A percentile compares a stretch with the other conserved stretches of the same genome.
These are phyloP conservation scores for Collybia nuda DNA, from an alignment of 768 basidiomycete species.

Conservation along the genomic window DNA sequence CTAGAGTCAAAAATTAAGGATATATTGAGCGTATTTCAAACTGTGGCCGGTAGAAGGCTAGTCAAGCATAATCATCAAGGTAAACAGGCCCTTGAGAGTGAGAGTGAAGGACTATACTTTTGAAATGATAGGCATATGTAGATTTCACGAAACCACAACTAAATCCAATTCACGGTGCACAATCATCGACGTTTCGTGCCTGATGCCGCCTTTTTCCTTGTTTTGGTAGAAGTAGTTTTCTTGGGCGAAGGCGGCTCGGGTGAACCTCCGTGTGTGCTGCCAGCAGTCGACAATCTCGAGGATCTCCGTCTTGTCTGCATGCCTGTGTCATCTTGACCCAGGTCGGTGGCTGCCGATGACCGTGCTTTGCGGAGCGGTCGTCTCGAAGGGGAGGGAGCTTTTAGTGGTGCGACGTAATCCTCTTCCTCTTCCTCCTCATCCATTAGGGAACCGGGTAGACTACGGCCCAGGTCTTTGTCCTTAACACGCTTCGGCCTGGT, in stretches of 20 bases:
- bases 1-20: too few species aligned
- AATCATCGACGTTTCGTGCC: too few species aligned
- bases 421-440: constrained; percentile 25
- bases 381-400: constrained; percentile 28
- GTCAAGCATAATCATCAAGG: too few species aligned
- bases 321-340: constrained; percentile 28
- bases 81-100: too few species aligned
- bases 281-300: constrained; percentile 35
- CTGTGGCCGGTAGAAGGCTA: too few species aligned
- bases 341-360: constrained; percentile 30
- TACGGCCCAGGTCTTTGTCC: constrained; percentile 21
- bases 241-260: constrained; percentile 20
- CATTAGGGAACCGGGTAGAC: constrained; percentile 43
- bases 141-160: too few species aligned
- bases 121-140: too few species aligned
- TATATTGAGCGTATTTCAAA: too few species aligned
- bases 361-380: constrained; percentile 23
- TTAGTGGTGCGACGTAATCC: constrained; percentile 31
- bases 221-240: constrained; percentile 19
- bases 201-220: constrained; percentile 5
- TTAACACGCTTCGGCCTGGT: not conserved
- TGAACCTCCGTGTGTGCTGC: constrained; percentile 19
- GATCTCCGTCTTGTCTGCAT: constrained; percentile 42
- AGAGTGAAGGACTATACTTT: too few species aligned
- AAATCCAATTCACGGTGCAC: too few species aligned